Conservation (phyloP, 129 eudicot genomes). For the Centaurea solstitialis region DNA sequence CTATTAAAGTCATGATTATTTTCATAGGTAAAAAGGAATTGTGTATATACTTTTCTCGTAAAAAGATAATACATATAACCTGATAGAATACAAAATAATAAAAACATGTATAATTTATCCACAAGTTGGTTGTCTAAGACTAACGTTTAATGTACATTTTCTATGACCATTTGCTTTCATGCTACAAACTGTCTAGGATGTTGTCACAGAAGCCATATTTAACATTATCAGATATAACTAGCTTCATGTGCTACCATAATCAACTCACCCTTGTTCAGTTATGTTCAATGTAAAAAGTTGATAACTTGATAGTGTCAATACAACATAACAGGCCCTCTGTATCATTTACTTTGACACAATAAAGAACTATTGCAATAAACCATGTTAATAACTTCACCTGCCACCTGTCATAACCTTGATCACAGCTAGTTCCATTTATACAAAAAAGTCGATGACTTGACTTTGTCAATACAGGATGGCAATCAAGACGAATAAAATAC, state of each 20-base stretch:
- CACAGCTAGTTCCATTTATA: background rate
- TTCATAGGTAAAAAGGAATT: background rate
- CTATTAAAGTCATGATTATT: background rate
- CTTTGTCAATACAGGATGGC: background rate
- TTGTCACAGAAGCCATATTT: background rate
- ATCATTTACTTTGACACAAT: background rate
- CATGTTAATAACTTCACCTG: background rate
- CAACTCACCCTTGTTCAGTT: background rate
- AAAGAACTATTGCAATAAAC: background rate
- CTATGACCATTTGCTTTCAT: background rate
- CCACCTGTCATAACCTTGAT: background rate
- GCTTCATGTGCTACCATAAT: background rate
- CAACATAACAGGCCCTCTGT: background rate
- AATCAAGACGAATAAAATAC: slow-evolving; percentile 10
- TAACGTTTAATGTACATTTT: background rate
- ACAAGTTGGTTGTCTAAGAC: background rate
- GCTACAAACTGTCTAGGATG: background rate
- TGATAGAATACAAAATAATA: no score
- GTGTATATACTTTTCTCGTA: no score
- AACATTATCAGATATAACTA: background rate
- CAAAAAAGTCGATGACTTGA: background rate
- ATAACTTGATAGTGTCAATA: background rate
- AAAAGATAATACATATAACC: background rate
- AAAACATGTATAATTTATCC: background rate
- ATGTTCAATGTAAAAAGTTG: background rate